Evolutionary conservation across 2,329 filamentous ascomycete genomes (phyloP), one percentile per base, ranked within the genome.

Genomic region (Fusarium miscanthi): DNA sequence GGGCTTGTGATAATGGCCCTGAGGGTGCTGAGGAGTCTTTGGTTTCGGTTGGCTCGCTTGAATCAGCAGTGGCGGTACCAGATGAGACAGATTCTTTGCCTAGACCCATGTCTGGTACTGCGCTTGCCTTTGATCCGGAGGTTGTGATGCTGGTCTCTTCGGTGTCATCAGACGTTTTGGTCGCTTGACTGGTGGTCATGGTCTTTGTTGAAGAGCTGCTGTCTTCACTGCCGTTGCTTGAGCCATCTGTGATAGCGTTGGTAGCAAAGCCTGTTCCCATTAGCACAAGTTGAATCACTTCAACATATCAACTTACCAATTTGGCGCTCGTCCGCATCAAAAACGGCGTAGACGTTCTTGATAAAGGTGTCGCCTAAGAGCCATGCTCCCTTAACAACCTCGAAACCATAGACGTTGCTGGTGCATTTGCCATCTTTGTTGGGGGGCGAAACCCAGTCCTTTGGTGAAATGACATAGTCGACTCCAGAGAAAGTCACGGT

Each of bases 291-390:
- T 40, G 27, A 1, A 40, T 16, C 43, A 30, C 2, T 12, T 5
- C 3, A 3, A 3, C 23, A 2, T 16, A 23, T 37, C 2, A 33
- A 79, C 85, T 79, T 79, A 88, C 91, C 92, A 72, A 94, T 89
- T 57, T 87, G 87, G 46, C 81, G 82, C 72, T 90, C 78, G 70
- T 95, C 94, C 59, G 89, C 89, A 80, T 97, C 94, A 79, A 97
- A 97, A 30, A 96, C 91, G 3, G 90, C 86, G 79, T 97, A 97
- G 21, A 97, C 94, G 75, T 97, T 97, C 84, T 97, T 97, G 69
- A 97, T 82, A 76, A 97, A 97, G 2, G 92, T 89, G 73, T 94
- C 94, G 4, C 94, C 94, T 2, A 97, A 82, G n/a, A 97, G 85
- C 94, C 94, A 97, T 33, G 90, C 76, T 75, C 84, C 85, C 2